Conservation (phyloP, 2,329 filamentous ascomycete genomes). For the Diaporthe amygdali region DNA sequence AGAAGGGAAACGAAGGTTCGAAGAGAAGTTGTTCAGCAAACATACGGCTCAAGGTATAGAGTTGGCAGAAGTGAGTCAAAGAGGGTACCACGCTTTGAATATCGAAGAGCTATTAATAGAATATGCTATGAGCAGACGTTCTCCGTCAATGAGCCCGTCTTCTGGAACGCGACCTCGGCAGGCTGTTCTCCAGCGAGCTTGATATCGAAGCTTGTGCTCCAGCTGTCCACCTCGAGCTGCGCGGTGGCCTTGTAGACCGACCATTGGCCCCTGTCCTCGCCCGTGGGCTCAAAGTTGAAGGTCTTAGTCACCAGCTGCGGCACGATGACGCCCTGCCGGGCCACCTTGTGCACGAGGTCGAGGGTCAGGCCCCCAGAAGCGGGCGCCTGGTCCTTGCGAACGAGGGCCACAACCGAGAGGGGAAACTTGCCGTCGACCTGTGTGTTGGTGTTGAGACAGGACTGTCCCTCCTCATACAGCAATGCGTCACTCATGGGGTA, state of each 20-base stretch:
- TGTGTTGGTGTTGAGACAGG: background rate
- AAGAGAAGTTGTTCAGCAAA: too few relatives aligned
- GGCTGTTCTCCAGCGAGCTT: background rate
- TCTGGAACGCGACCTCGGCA: background rate
- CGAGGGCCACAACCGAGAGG: background rate
- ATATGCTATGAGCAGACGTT: background rate
- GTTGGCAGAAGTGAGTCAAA: background rate
- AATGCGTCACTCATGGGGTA: constrained; percentile 1
- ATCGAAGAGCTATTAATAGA: background rate
- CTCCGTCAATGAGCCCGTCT: background rate
- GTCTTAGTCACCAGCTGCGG: background rate
- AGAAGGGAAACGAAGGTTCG: too few relatives aligned
- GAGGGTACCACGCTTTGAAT: background rate
- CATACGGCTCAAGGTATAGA: background rate
- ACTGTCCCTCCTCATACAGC: background rate
- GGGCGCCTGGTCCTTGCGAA: background rate
- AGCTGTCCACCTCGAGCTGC: background rate
- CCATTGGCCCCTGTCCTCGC: background rate
- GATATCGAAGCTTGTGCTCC: constrained; percentile 2
- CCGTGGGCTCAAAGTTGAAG: background rate
- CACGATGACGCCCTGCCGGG: background rate
- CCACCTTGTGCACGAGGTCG: constrained; percentile 3
- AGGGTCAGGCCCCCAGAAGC: background rate
- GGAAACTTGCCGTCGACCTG: constrained; percentile 1
- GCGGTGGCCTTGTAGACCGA: background rate